Base-by-base conservation (phyloP, 2,329 filamentous ascomycete species). In the Sarocladium kiliense region DNA sequence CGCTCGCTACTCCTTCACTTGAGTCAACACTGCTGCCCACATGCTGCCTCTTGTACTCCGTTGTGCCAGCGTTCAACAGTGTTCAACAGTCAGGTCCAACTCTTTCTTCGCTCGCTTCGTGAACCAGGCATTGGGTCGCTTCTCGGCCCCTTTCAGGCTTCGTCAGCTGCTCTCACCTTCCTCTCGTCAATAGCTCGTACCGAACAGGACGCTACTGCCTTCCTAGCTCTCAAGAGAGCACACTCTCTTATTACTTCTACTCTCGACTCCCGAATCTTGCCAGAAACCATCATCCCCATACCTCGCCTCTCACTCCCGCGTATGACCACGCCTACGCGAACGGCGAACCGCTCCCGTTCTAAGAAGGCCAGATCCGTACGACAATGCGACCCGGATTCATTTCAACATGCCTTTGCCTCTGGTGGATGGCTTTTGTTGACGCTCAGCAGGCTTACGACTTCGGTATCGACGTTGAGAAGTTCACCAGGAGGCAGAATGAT, bases 401-500 rank as follows among this genome's bases (percentile, higher is more conserved):
- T 6, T 21, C 18, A 36, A 2, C 47, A 34, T 34, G 30, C 10
- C n/a, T 51, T 19, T 27, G 12, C 16, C 26, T 49, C 21, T 27
- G 21, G 16, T 51, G 47, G 47, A 18, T 11, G 6, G 27, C 26
- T 3, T 16, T 27, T 14, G 26, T 21, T 5, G 26, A 12, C 9
- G 47, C 47, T 36, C 47, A 51, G 30, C 27, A 19, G 9, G 3
- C 65, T 23, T 83, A 83, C 60, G 66, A 82, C 60, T 82, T 81
- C 62, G 79, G 78, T n/a, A 70, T 74, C 54, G 73, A 77, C 58
- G 64, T 73, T 19, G 63, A 68, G 26, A 64, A 61, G 10, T 62
- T 76, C 23, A 65, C 70, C 27, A 76, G 73, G 57, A 72, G 77
- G 39, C 47, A 51, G 47, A 70, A 76, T 47, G 66, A 68, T 57